Conservation (phyloP, 2,329 filamentous ascomycete species). For the Xylaria sp. region DNA sequence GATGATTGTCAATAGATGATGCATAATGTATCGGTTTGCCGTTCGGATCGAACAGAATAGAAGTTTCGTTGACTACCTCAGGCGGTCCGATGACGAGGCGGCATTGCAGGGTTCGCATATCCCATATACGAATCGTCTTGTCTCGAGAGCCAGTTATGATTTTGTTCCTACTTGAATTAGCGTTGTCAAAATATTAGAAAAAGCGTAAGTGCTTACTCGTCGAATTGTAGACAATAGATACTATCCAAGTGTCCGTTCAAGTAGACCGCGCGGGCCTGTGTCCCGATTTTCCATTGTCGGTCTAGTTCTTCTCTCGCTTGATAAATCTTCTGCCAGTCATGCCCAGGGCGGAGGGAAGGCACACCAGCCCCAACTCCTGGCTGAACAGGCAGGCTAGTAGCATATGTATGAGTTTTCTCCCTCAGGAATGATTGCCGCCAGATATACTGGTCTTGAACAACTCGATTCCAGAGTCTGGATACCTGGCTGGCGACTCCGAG, state of each 20-base stretch:
- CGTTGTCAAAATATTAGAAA: constrained; percentile 1
- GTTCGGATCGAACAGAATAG: constrained; percentile 63
- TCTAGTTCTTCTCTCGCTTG: constrained; percentile 80
- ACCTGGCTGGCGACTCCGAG: constrained; percentile 63
- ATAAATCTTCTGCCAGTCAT: constrained; percentile 90
- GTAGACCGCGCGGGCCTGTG: constrained; percentile 80
- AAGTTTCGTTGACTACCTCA: constrained; percentile 65
- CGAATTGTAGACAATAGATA: constrained; percentile 98
- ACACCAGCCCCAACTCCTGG: constrained; percentile 69
- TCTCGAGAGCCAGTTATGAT: constrained; percentile 97
- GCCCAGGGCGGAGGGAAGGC: constrained; percentile 66
- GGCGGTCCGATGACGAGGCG: constrained; percentile 86
- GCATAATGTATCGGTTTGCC: constrained; percentile 67
- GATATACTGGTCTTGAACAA: constrained; percentile 65
- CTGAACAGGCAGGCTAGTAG: constrained; percentile 63
- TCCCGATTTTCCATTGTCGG: constrained; percentile 80
- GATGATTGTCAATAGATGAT: constrained; percentile 62
- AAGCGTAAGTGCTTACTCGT: constrained; percentile 73
- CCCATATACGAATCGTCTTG: constrained; percentile 95
- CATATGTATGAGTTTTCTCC: constrained; percentile 70
- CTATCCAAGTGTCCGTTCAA: constrained; percentile 94
- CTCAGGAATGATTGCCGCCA: constrained; percentile 73
- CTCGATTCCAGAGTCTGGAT: constrained; percentile 61
- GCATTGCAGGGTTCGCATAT: constrained; percentile 89
- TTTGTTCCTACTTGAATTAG: constrained; percentile 74